Conservation (phyloP, 805 yeast genomes). For the Maudiozyma saulgeensis region DNA sequence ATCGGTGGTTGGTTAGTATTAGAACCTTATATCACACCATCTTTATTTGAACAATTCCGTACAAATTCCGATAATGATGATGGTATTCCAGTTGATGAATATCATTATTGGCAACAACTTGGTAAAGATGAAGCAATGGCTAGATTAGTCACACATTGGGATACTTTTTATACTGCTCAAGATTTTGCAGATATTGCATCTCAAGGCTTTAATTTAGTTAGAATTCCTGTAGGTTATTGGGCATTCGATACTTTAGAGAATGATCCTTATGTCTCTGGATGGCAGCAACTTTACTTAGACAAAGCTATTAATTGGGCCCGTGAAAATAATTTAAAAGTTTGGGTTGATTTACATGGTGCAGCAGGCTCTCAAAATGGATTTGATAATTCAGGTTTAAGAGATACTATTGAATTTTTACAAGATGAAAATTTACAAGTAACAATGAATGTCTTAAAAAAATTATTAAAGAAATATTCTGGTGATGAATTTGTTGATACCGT, state of each 20-base stretch:
- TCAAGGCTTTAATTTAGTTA: conserved; percentile 70
- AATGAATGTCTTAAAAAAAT: conserved; percentile 40
- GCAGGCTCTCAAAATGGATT: conserved; percentile 96
- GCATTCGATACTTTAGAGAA: conserved; percentile 49
- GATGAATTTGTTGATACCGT: conserved; percentile 58
- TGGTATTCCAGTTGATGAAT: conserved; percentile 73
- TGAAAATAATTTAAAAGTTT: conserved; percentile 53
- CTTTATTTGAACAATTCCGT: conserved; percentile 49
- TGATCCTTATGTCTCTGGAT: conserved; percentile 83
- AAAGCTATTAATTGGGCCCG: conserved; percentile 71
- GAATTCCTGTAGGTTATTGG: conserved; percentile 95
- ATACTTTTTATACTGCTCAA: conserved; percentile 59
- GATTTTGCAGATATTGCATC: conserved; percentile 55
- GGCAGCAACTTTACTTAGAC: conserved; percentile 59
- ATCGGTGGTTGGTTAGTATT: conserved; percentile 87
- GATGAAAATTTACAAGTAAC: conserved; percentile 45
- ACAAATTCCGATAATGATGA: conserved; percentile 26
- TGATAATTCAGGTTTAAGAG: conserved; percentile 86
- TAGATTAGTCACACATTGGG: conserved; percentile 64
- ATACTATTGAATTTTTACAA: conserved; percentile 42
- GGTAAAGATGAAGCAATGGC: conserved; percentile 50
- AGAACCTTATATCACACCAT: conserved; percentile 81
- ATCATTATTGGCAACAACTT: conserved; percentile 48
- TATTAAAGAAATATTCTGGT: conserved; percentile 57
- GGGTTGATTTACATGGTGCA: conserved; percentile 94